Conservation (phyloP, 106 monocot species). For the Dendrobium catenatum region DNA sequence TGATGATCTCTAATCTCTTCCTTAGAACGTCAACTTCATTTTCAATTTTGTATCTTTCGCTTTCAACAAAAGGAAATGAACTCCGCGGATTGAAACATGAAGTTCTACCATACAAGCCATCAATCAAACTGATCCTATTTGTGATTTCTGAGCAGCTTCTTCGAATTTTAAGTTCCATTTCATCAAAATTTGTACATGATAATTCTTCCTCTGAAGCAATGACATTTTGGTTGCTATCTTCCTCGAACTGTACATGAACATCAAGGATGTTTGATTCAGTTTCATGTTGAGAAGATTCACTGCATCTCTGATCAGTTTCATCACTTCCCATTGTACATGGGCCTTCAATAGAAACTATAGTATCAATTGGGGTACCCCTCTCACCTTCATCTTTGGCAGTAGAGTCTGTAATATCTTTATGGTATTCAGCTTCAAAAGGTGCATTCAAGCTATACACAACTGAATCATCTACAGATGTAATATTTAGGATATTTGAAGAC, state of each 20-base stretch:
- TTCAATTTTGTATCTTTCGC: slow-evolving; percentile 49
- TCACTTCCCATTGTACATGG: neutral
- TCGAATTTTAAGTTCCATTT: slow-evolving; percentile 16
- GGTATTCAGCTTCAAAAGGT: neutral
- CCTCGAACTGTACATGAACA: slow-evolving; percentile 40
- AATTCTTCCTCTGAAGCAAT: slow-evolving; percentile 2
- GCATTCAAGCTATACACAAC: neutral
- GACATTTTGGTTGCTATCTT: slow-evolving; percentile 9
- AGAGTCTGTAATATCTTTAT: neutral
- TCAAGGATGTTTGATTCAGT: slow-evolving; percentile 35
- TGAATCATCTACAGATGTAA: neutral
- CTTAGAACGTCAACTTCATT: slow-evolving; percentile 63
- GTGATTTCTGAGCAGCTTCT: slow-evolving; percentile 36
- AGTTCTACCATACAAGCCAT: slow-evolving; percentile 8
- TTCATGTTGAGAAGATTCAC: slow-evolving; percentile 18
- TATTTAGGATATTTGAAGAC: neutral
- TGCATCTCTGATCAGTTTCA: slow-evolving; percentile 3
- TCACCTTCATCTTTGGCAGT: neutral
- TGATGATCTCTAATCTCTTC: slow-evolving; percentile 56
- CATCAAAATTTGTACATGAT: slow-evolving; percentile 8
- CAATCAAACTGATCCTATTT: slow-evolving; percentile 6
- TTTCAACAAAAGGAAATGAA: slow-evolving; percentile 43
- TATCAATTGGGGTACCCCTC: neutral
- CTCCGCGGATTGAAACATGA: slow-evolving; percentile 24
- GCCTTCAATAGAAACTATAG: neutral